phyloP scores from a whole-genome alignment of 805 yeast species.

The Candida tammaniensis region DNA sequence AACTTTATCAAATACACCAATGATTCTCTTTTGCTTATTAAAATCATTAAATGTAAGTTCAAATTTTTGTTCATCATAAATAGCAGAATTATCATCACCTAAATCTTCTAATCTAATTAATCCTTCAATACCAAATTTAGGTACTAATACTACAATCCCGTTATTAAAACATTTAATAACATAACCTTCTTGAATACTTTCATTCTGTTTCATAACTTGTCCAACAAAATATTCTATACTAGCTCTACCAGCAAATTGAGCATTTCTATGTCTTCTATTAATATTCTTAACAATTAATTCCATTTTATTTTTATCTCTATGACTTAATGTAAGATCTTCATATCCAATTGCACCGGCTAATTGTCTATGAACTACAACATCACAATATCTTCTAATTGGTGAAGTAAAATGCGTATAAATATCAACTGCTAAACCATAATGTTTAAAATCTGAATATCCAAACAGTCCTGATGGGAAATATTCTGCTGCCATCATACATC shows the following conservation, averaged over 20 bases:
- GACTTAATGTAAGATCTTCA: slow-evolving; percentile 76
- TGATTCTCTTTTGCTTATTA: slow-evolving; percentile 43
- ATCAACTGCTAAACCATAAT: slow-evolving; percentile 96
- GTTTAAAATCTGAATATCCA: slow-evolving; percentile 88
- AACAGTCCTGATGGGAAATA: slow-evolving; percentile 89
- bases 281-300: slow-evolving; percentile 85
- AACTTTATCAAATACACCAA: slow-evolving; percentile 82
- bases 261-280: slow-evolving; percentile 92
- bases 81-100: slow-evolving; percentile 60
- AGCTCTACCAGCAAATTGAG: slow-evolving; percentile 98
- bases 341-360: slow-evolving; percentile 97
- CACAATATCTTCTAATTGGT: slow-evolving; percentile 97
- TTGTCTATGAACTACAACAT: slow-evolving; percentile 95
- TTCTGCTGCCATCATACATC: slow-evolving; percentile 99
- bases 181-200: slow-evolving; percentile 81
- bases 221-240: slow-evolving; percentile 97
- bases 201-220: slow-evolving; percentile 88
- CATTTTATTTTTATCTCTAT: slow-evolving; percentile 87
- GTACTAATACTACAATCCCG: slow-evolving; percentile 92
- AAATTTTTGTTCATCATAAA: slow-evolving; percentile 75
- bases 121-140: slow-evolving; percentile 95
- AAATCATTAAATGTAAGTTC: slow-evolving; percentile 57
- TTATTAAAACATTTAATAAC: slow-evolving; percentile 89
- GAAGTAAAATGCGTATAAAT: slow-evolving; percentile 98
- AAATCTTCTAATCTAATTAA: slow-evolving; percentile 78